Evolutionary conservation across 2,329 filamentous ascomycete species (phyloP), one percentile per base, ranked within the genome.

Genomic region (Cordyceps tenuipes): DNA sequence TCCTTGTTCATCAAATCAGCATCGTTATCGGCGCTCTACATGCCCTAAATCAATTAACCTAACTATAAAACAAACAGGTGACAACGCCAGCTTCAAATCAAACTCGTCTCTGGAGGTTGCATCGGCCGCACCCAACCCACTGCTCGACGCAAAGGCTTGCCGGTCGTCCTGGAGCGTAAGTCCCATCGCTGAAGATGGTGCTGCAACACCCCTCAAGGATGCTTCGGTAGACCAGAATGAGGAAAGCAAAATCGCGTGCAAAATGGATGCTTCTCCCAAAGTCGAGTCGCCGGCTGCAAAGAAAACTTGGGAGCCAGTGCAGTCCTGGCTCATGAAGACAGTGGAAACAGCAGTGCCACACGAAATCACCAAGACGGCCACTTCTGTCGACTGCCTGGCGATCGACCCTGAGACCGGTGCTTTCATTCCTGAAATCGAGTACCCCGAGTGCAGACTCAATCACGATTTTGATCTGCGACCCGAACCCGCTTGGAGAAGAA

Each of bases 401-500:
- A 51, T 62, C 19, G 51, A 62, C 21, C 36, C 61, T 2, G 51
- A 50, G n/a, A 62, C 43, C 8, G 61, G 61, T 1, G 23, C 23
- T 13, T 52, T 47, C 17, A 50, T 62, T n/a, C 46, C 57, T 2
- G 26, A 39, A 2, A 52, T 61, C 13, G 36, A 57, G 29, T 31
- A 61, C 1, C 59, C 59, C 0, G 59, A 57, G 10, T 57, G 53
- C 3, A 29, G 29, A 17, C 17, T 26, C 2, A 46, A 47, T 31
- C 53, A 29, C 19, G 39, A 56, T 15, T 15, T 31, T 7, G 46
- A 60, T 10, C n/a, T 47, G 23, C 34, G 60, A 13, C 47, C 47
- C 6, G 53, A 61, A 29, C 62, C 67, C 17, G 61, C 59, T n/a
- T 72, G 71, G 69, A 62, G 67, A 13, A 66, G 68, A 9, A 60